Conservation (phyloP, 495 filamentous ascomycete species). For the Articulospora tetracladia region DNA sequence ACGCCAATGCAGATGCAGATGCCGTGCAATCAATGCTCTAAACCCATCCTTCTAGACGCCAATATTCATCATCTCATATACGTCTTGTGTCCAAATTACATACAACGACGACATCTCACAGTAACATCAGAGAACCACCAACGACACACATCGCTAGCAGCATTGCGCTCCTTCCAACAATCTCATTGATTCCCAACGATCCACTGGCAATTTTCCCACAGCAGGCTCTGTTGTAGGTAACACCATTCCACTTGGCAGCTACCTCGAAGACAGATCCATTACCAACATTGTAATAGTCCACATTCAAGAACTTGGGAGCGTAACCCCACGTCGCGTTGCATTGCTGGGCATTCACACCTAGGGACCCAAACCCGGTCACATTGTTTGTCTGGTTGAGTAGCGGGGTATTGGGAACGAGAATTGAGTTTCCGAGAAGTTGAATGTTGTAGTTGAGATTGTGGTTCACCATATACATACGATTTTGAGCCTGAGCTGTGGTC, state of each 20-base stretch:
- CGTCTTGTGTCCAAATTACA: background rate
- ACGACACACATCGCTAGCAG: slow-evolving; percentile 12
- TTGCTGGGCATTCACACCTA: slow-evolving; percentile 61
- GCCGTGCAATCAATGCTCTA: background rate
- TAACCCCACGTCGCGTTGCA: slow-evolving; percentile 68
- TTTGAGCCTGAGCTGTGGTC: slow-evolving; percentile 25
- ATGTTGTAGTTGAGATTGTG: slow-evolving; percentile 87
- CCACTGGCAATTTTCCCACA: slow-evolving; percentile 49
- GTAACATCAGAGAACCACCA: slow-evolving; percentile 5
- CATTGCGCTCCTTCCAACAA: slow-evolving; percentile 10
- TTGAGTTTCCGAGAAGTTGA: slow-evolving; percentile 35
- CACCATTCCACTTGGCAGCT: slow-evolving; percentile 79
- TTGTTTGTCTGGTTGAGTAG: slow-evolving; percentile 70
- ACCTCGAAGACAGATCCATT: slow-evolving; percentile 90
- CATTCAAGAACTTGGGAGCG: slow-evolving; percentile 83
- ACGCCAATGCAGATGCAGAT: background rate
- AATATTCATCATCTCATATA: background rate
- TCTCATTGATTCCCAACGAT: background rate
- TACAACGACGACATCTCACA: background rate
- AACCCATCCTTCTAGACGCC: background rate
- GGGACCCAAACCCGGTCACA: slow-evolving; percentile 57
- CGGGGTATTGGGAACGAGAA: slow-evolving; percentile 74
- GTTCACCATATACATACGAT: slow-evolving; percentile 80
- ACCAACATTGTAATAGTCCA: slow-evolving; percentile 85
- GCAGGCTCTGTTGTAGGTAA: slow-evolving; percentile 72